A percentile compares a stretch with the other conserved stretches of the same genome.
Evolutionary conservation across 164 flowering plant species (phyloP).

Genomic region (Tetrastigma voinierianum): DNA sequence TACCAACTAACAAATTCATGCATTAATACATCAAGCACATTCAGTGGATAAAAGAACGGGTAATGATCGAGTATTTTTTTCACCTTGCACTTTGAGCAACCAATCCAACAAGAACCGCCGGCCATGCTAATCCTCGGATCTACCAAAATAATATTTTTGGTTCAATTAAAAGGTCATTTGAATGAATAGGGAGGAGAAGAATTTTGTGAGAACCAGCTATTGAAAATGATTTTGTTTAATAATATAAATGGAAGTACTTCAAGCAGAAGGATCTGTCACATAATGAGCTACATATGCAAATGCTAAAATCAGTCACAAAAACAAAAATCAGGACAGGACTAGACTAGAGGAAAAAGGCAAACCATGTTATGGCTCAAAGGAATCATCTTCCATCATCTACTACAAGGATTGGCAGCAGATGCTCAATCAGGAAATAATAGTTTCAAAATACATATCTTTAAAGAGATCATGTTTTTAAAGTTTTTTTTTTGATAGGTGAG

Average conservation of each 20-base stretch:
- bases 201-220: background rate
- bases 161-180: background rate
- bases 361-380: no score
- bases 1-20: no score
- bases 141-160: conserved; percentile 23
- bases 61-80: background rate
- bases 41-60: background rate
- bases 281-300: background rate
- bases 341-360: no score
- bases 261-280: background rate
- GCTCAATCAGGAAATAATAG: no score
- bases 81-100: conserved; percentile 99
- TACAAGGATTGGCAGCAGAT: no score
- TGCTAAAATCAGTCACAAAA: background rate
- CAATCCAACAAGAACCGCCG: conserved; percentile 89
- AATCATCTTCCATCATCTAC: no score
- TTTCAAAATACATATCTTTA: no score
- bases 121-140: conserved; percentile 99
- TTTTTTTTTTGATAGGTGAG: no score
- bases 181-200: conserved; percentile 8
- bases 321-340: background rate
- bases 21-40: background rate
- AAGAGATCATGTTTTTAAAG: no score
- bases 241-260: background rate
- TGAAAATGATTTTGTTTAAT: background rate